Evolutionary conservation across 1,139 yeast species (phyloP), one percentile per base, ranked within the genome.

Genomic region (Scheffersomyces illinoinensis): DNA sequence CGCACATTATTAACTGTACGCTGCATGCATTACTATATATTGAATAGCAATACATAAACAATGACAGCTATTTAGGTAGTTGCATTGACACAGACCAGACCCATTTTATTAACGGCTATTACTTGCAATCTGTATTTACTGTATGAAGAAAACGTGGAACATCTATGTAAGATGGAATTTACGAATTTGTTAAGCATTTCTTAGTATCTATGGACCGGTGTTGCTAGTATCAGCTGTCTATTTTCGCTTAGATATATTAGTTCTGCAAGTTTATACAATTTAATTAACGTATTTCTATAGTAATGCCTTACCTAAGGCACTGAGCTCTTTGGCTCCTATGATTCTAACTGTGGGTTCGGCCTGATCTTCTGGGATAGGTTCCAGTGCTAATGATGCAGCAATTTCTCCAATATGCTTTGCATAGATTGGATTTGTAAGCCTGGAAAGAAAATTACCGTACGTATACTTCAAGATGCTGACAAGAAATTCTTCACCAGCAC

Each of bases 391-490:
- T 53, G 70, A 61, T 12, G 78, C 72, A 12, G 84, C 86, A 53
- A 76, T 82, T 54, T 73, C 72, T 2, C 83, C 87, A 51, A 85
- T 79, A 57, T 85, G 88, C 20, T 77, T 77, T 12, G 78, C 88
- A 48, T 76, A 68, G 46, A 83, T 76, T 1, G 87, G 83, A 62
- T 75, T 72, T 2, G 74, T 46, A 6, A 73, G 54, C 8, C 61
- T 58, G 46, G 73, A 76, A 18, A 78, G 19, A 19, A 8, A 68
- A 0, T 82, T 73, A 19, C 78, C 73, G 59, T 79, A 78, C 5
- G 78, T 49, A 47, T 59, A 65, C 6, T 62, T 58, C 49, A 82
- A 83, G 17, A 83, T 23, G 8, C 58, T 68, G 5, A 70, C 69
- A 5, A 71, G 64, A 1, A 70, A 7, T n/a, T 65, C 66, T 58